Conservation (phyloP, 73 alveolate species). For the Stentor coeruleus region DNA sequence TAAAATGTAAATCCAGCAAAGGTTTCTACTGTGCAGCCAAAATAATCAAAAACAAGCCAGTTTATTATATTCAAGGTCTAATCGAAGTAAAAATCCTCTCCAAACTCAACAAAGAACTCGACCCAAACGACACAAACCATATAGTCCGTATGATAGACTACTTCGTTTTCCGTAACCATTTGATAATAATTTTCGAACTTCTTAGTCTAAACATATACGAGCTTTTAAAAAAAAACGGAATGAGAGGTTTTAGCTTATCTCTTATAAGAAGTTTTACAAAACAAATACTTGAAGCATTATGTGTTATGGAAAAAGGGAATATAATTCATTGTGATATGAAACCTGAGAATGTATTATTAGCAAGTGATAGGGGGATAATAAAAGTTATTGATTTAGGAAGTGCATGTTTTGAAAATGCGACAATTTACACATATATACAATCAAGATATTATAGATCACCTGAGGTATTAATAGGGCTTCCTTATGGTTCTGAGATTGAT, state of each 20-base stretch:
- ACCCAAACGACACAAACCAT: conserved; percentile 33
- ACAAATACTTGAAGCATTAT: conserved; percentile 39
- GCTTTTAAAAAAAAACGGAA: conserved; percentile 62
- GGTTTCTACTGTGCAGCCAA: conserved; percentile 47
- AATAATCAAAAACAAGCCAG: conserved; percentile 49
- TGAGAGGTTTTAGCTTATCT: conserved; percentile 63
- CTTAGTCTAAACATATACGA: conserved; percentile 68
- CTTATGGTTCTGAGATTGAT: conserved; percentile 74
- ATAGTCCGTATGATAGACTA: conserved; percentile 47
- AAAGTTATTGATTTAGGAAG: conserved; percentile 62
- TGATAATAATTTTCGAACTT: conserved; percentile 59
- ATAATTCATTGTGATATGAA: conserved; percentile 34
- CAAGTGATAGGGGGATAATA: background rate
- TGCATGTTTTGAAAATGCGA: conserved; percentile 61
- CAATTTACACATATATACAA: conserved; percentile 50
- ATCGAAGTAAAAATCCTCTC: conserved; percentile 48
- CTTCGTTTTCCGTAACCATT: conserved; percentile 44
- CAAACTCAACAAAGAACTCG: conserved; percentile 38
- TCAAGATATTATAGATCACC: conserved; percentile 68
- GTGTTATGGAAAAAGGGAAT: background rate
- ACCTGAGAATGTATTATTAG: conserved; percentile 33
- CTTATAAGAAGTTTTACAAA: conserved; percentile 72
- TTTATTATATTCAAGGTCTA: conserved; percentile 39
- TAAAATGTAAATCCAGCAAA: conserved; percentile 31
- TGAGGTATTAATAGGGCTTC: conserved; percentile 72